Conservation (phyloP, 768 basidiomycete genomes). For the Agaricus sinodeliciosus region DNA sequence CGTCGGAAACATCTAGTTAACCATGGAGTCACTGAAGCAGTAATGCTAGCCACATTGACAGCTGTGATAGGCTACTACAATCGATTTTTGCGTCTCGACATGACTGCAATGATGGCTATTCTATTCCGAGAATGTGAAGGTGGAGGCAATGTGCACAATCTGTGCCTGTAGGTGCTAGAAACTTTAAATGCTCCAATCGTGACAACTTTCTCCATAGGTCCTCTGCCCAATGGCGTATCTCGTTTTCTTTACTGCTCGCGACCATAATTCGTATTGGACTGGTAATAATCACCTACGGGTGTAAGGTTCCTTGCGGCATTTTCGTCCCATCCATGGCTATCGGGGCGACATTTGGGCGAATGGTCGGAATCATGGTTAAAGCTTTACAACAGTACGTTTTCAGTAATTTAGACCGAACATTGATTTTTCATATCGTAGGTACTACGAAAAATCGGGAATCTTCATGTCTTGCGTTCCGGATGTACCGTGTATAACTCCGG, state of each 20-base stretch:
- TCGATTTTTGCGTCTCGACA: constrained; percentile 90
- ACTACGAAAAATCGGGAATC: constrained; percentile 78
- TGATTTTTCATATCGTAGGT: constrained; percentile 35
- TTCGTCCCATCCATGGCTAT: constrained; percentile 99
- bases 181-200: background rate
- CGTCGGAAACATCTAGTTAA: constrained; percentile 83
- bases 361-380: constrained; percentile 96
- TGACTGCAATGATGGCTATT: constrained; percentile 95
- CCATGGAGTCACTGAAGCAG: constrained; percentile 85
- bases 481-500: constrained; percentile 95
- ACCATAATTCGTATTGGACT: constrained; percentile 83
- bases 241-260: constrained; percentile 86
- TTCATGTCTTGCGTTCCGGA: constrained; percentile 90
- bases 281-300: constrained; percentile 90
- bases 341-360: constrained; percentile 93
- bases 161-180: constrained; percentile 79
- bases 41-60: constrained; percentile 79
- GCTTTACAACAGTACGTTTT: constrained; percentile 73
- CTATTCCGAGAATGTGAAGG: constrained; percentile 95
- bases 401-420: background rate
- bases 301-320: constrained; percentile 95
- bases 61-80: constrained; percentile 93
- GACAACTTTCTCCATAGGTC: constrained; percentile 42
- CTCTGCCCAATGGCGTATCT: constrained; percentile 89
- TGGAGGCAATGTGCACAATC: constrained; percentile 77